Base-by-base conservation (phyloP, 139 green algal species). In the Ulvella scutata region DNA sequence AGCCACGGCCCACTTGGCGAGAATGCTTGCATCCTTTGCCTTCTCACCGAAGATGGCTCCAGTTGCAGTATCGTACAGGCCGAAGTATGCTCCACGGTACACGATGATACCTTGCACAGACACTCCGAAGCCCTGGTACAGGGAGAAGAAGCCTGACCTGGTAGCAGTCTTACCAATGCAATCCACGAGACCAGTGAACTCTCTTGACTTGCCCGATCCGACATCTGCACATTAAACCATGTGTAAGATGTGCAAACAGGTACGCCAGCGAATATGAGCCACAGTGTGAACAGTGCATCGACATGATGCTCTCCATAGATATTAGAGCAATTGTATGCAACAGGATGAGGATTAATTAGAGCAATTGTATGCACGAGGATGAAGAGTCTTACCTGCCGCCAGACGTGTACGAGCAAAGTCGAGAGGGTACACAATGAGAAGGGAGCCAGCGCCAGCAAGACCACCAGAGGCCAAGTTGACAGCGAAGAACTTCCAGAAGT, bases 361-460 rank as follows among this genome's bases (percentile, higher is more conserved):
- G 51, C 51, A 23, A 9, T 36, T 9, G 51, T 67, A 67, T n/a
- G 17, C 17, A 17, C 40, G 17, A 59, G 51, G 7, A 29, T 10
- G 10, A 34, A 31, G 1, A 36, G 33, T 67, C 51, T n/a, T 29
- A 67, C 51, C 51, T 36, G 51, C 51, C 13, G 92, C 95, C 72
- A 99, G 90, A 72, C 95, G 88, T n/a, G 95, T 99, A 88, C 94
- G 91, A 13, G 94, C 95, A 84, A 97, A 98, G 87, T 99, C 95
- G 43, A 99, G 89, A 1, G 95, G 96, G 90, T 99, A 99, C 43
- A 98, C 95, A 79, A 99, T 96, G 3, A 93, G 80, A 75, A 99
- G 88, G 13, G 93, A 98, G 6, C 86, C 86, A 75, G 95, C 93
- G 61, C 93, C 94, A 28, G 94, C 94, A 34, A 87, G 79, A 83